Evolutionary conservation across 2,329 filamentous ascomycete genomes (phyloP).

Genomic region (Aspergillus glaucus): DNA sequence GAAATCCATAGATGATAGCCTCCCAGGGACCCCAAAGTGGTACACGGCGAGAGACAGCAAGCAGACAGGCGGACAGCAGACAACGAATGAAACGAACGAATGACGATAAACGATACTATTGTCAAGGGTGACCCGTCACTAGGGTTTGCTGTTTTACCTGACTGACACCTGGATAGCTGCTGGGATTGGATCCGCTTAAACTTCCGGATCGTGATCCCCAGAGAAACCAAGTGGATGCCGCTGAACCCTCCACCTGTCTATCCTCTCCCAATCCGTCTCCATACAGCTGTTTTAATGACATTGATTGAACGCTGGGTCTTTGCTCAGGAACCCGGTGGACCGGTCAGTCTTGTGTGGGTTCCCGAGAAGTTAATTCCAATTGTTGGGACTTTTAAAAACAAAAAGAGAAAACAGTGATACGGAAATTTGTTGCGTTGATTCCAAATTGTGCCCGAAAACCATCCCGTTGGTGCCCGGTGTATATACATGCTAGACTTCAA

Average conservation of each 20-base stretch:
- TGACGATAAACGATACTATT: neutral
- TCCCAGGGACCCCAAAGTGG: neutral
- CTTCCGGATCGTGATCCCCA: neutral
- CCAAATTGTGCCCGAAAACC: neutral
- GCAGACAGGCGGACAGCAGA: neutral
- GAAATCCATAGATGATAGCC: neutral
- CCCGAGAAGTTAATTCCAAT: neutral
- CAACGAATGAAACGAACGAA: neutral
- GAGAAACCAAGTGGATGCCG: neutral
- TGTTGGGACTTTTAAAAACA: neutral
- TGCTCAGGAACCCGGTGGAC: neutral
- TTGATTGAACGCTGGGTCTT: neutral
- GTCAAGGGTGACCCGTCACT: neutral
- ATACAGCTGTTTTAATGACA: neutral
- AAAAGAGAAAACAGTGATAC: neutral
- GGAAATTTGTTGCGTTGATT: neutral
- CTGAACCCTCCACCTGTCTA: neutral
- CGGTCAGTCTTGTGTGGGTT: neutral
- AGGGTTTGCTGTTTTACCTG: neutral
- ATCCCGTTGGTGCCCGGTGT: neutral
- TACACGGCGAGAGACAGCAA: neutral
- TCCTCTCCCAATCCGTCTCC: neutral
- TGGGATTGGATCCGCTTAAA: neutral
- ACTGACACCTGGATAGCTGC: neutral
- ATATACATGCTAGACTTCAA: neutral